Evolutionary conservation across 441 rosid species (phyloP), one percentile per base, ranked within the genome.

Genomic region (Cnidoscolus chayamansa): DNA sequence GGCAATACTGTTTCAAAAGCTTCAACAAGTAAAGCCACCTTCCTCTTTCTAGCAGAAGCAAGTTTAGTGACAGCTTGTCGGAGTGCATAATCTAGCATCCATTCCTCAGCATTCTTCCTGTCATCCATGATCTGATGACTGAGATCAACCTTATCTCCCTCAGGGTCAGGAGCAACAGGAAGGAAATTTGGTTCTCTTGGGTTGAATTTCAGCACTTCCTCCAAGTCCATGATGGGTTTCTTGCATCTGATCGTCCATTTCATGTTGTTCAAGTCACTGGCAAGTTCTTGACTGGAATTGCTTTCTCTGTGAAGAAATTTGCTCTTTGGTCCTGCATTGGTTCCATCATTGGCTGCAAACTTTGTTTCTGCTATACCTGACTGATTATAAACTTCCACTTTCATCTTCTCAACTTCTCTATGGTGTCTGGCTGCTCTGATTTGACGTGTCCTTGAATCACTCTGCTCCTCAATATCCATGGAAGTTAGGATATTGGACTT

Each of bases 81-180:
- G 55, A 94, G 96, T 43, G 99, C 99, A 78, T 84, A 83, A 87
- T 94, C 99, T 54, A 94, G 88, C 99, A 94, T 92, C 97, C 97
- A 92, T 76, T 92, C 93, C 72, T 92, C 90, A 7, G 90, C 80
- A 65, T 73, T 82, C 80, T 87, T 94, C 81, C 84, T 89, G 72
- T 84, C 96, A 40, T 90, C 94, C 80, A 80, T 64, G 43, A 56
- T 72, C 76, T 87, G 91, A 70, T 77, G 89, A 77, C 84, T 86
- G 71, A 90, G 79, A 74, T 75, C 78, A 49, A 88, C 82, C 66
- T 79, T 89, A 77, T 86, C 93, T 74, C 83, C 89, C 86, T 88
- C 93, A 10, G 86, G 85, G 7, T 84, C 93, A 4, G 80, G 78
- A 10, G 76, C 86, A 58, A 86, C 0, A 1, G 96, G 88, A 71